phyloP scores from a whole-genome alignment of 108 stramenopile genomes.

The Cylindrotheca fusiformis region DNA sequence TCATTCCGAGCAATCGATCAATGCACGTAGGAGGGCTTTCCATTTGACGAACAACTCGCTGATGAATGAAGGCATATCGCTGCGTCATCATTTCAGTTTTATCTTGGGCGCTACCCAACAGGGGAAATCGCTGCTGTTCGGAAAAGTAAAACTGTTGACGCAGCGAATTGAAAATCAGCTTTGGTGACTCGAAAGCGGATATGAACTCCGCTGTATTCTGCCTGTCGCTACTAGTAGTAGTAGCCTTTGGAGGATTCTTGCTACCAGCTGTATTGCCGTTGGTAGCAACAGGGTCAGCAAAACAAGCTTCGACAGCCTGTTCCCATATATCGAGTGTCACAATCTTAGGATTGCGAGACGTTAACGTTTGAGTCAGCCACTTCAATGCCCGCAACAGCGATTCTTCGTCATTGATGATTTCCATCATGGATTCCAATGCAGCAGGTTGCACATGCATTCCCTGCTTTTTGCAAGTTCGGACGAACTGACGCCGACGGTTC shows the following conservation, averaged over 20 bases:
- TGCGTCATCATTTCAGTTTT: constrained; percentile 68
- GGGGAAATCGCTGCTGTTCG: constrained; percentile 7
- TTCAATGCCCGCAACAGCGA: constrained; percentile 1
- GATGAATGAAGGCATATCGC: constrained; percentile 69
- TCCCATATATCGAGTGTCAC: constrained; percentile 41
- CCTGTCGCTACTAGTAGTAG: neutral
- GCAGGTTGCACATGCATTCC: constrained; percentile 40
- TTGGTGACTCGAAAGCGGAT: constrained; percentile 43
- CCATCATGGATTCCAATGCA: constrained; percentile 23
- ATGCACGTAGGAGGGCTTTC: constrained; percentile 51
- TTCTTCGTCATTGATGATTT: constrained; percentile 6
- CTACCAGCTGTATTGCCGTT: neutral
- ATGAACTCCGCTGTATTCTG: neutral
- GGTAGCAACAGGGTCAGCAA: neutral
- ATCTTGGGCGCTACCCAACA: constrained; percentile 44
- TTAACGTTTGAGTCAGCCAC: constrained; percentile 2
- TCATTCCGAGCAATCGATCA: constrained; percentile 26
- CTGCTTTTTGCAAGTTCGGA: constrained; percentile 34
- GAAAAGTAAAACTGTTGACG: constrained; percentile 42
- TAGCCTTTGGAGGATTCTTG: neutral
- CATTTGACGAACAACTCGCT: constrained; percentile 68
- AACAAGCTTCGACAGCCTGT: constrained; percentile 35
- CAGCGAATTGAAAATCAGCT: constrained; percentile 40
- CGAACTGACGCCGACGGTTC: constrained; percentile 29
- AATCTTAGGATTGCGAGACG: constrained; percentile 18